Percentiles rank a stretch among this genome's conserved stretches.
Conservation (phyloP, 257 asterid species). For the Nicotiana obtusifolia region DNA sequence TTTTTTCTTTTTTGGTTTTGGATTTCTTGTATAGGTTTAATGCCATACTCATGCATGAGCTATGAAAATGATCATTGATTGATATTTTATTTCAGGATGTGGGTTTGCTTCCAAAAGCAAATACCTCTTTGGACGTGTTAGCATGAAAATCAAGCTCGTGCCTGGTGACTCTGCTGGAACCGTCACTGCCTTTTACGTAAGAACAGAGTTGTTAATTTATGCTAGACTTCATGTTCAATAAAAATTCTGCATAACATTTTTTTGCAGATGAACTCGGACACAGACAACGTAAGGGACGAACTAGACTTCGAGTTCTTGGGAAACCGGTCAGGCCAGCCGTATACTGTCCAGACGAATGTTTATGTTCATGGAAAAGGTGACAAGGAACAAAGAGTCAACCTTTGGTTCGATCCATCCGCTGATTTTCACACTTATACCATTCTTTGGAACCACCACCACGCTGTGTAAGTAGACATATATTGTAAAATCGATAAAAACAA, state of each 20-base stretch:
- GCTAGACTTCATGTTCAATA: background rate
- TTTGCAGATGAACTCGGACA: slow-evolving; percentile 77
- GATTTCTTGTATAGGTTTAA: background rate
- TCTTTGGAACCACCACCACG: slow-evolving; percentile 49
- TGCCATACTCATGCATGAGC: background rate
- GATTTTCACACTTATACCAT: slow-evolving; percentile 66
- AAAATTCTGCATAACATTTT: background rate
- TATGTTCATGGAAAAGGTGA: slow-evolving; percentile 80
- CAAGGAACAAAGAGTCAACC: slow-evolving; percentile 75
- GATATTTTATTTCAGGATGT: slow-evolving; percentile 18
- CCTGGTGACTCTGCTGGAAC: slow-evolving; percentile 53
- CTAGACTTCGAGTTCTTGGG: slow-evolving; percentile 92
- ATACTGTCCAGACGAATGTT: slow-evolving; percentile 82
- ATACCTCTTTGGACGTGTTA: slow-evolving; percentile 32
- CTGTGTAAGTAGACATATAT: slow-evolving; percentile 44
- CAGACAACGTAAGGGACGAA: slow-evolving; percentile 53
- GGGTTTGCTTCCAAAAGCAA: slow-evolving; percentile 33
- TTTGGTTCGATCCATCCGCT: slow-evolving; percentile 80
- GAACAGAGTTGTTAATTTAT: background rate
- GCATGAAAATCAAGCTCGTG: slow-evolving; percentile 43
- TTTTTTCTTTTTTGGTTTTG: too few species aligned
- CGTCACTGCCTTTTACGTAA: slow-evolving; percentile 42
- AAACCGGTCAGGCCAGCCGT: slow-evolving; percentile 81
- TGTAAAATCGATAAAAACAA: background rate
- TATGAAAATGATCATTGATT: background rate